Evolutionary conservation across 768 basidiomycete genomes (phyloP), one percentile per base, ranked within the genome.

Genomic region (Hygrocybe punicea): DNA sequence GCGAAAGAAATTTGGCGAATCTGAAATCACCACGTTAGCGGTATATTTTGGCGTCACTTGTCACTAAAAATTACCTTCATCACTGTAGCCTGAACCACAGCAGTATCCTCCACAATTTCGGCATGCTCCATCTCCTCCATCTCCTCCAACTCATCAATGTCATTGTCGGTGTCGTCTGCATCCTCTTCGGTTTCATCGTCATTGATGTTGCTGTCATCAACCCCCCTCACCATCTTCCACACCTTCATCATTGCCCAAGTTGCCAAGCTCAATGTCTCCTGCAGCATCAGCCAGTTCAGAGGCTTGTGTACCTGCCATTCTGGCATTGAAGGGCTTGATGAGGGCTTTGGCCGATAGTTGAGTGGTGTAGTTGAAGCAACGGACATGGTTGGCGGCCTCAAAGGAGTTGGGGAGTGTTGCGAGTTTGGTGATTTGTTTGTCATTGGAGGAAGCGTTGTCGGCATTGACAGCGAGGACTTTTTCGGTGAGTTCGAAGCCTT

Each of bases 361-460:
- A 71, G 61, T 3, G 6, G 73, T 77, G 69, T 58, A 74, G 74
- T 36, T 40, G 24, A 50, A 40, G 36, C 6, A 24, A 36, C 34
- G 39, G 17, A 63, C 56, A 16, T 52, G 51, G 25, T 62, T 59
- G 0, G 17, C 46, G 10, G 46, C 8, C 1, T 51, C 35, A 21
- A 58, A 62, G 5, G 16, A n/a, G n/a, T n/a, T n/a, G n/a, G n/a
- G n/a, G n/a, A n/a, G n/a, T 14, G 42, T n/a, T n/a, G n/a, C n/a
- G n/a, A n/a, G n/a, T n/a, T n/a, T n/a, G n/a, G n/a, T n/a, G n/a
- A n/a, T n/a, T n/a, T n/a, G n/a, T n/a, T n/a, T n/a, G n/a, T n/a
- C n/a, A n/a, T n/a, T n/a, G n/a, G n/a, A n/a, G n/a, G n/a, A n/a
- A n/a, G n/a, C n/a, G n/a, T 64, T 64, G n/a, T 39, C n/a, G 36